phyloP scores from a whole-genome alignment of 805 yeast genomes.

The Yamadazyma olivae region DNA sequence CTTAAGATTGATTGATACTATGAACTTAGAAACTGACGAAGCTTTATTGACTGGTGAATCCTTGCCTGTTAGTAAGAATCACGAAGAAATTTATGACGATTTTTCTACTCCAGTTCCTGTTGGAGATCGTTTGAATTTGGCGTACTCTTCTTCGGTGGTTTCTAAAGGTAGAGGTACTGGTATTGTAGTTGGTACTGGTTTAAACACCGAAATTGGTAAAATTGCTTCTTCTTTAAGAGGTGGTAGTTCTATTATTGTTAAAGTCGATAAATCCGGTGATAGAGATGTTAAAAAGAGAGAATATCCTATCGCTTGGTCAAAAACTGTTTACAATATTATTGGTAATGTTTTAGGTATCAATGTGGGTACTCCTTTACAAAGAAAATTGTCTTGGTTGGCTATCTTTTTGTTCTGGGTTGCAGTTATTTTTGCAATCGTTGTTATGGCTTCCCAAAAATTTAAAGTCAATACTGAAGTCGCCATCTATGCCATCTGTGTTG shows the following conservation, averaged over 20 bases:
- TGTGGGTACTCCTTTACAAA: conserved; percentile 45
- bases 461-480: conserved; percentile 33
- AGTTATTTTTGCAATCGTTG: conserved; percentile 35
- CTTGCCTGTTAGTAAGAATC: conserved; percentile 32
- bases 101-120: conserved; percentile 32
- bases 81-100: conserved; percentile 33
- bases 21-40: conserved; percentile 42
- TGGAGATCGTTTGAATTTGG: conserved; percentile 35
- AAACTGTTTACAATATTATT: conserved; percentile 40
- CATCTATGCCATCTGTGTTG: conserved; percentile 39
- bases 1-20: conserved; percentile 30
- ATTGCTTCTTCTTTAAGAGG: conserved; percentile 34
- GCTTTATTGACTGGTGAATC: conserved; percentile 43
- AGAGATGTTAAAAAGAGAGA: conserved; percentile 35
- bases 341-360: conserved; percentile 45
- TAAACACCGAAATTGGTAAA: conserved; percentile 39
- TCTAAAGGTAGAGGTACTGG: conserved; percentile 43
- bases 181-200: conserved; percentile 36
- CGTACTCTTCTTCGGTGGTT: conserved; percentile 35
- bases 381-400: conserved; percentile 48
- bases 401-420: conserved; percentile 49
- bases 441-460: conserved; percentile 35
- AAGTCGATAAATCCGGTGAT: conserved; percentile 33
- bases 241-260: conserved; percentile 21
- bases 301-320: conserved; percentile 31